These are phyloP conservation scores for Chlamydomonas sp. DNA, from an alignment of 139 green algal genomes.

Conservation along the genomic window DNA sequence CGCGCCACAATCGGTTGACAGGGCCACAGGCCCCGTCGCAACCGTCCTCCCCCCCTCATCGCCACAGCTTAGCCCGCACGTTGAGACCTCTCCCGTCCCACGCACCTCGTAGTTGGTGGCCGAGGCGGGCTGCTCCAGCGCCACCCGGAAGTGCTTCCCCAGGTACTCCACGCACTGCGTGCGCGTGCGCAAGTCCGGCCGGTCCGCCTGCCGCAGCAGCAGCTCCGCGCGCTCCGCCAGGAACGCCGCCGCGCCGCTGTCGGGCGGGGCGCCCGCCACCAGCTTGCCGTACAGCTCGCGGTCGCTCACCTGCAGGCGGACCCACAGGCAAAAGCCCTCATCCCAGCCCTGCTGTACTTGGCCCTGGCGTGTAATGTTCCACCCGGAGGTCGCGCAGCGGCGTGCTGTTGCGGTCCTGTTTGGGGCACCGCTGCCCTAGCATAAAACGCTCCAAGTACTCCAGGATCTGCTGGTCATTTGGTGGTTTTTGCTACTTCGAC, in stretches of 20 bases:
- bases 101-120: constrained; percentile 66
- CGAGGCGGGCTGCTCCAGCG: constrained; percentile 51
- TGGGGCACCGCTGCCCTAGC: too few relatives aligned
- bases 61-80: not conserved
- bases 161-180: constrained; percentile 85
- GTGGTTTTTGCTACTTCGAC: too few relatives aligned
- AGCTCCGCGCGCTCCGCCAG: constrained; percentile 84
- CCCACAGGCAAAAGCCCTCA: too few relatives aligned
- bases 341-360: too few relatives aligned
- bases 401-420: too few relatives aligned
- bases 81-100: constrained; percentile 3
- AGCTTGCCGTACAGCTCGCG: constrained; percentile 90
- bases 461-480: too few relatives aligned
- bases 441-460: too few relatives aligned
- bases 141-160: constrained; percentile 77
- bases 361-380: too few relatives aligned
- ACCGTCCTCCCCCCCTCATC: not conserved
- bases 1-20: not conserved
- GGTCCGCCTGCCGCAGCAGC: constrained; percentile 71
- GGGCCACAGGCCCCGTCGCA: not conserved
- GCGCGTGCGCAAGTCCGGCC: constrained; percentile 63
- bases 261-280: constrained; percentile 47
- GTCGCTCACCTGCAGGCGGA: constrained; percentile 73
- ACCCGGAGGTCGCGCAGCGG: too few relatives aligned
- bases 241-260: constrained; percentile 68